Evolutionary conservation across 768 basidiomycete genomes (phyloP), one percentile per base, ranked within the genome.

Genomic region (Leccinum arenicola): DNA sequence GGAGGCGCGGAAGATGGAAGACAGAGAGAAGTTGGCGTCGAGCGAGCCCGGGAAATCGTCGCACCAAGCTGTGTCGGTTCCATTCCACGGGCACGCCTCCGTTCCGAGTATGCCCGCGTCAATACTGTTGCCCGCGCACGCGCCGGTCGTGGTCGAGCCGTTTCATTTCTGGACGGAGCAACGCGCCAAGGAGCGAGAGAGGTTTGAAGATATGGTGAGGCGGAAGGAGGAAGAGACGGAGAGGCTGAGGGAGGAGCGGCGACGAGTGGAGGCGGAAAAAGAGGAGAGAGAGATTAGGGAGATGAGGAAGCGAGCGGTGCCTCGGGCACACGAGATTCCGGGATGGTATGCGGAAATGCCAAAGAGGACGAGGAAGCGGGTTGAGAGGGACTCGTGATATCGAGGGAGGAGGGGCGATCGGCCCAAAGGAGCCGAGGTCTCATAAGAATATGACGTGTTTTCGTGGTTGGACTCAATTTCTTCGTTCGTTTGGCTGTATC

Each of bases 341-440:
- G 86, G 84, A 62, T 91, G 89, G 89, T 91, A 91, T 66, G 84
- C 81, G 63, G 80, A 81, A 47, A 84, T 81, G 69, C 87, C 87
- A 64, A 89, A 80, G 80, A 82, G 76, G 73, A 53, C 57, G 43
- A 45, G 43, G 43, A 45, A 45, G 19, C 43, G 43, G 43, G 43
- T 45, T 19, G 19, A 19, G 36, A 15, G 38, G 15, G 38, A 43
- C n/a, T 10, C 19, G 10, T 43, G 40, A 43, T 19, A 2, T 29
- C 2, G 43, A n/a, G 17, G 6, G n/a, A 40, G 17, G 38, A 9
- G 38, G 4, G 38, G n/a, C 40, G 4, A 19, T 45, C 43, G 43
- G 43, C 19, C 43, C 43, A 45, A 45, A 11, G 19, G n/a, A 19
- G 43, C 43, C 43, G 43, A 45, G 11, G 43, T 45, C 43, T 19